A percentile compares a stretch with the other conserved stretches of the same genome.
Evolutionary conservation across 352 stramenopile genomes (phyloP).

Genomic region (Globisporangium carolinianum): DNA sequence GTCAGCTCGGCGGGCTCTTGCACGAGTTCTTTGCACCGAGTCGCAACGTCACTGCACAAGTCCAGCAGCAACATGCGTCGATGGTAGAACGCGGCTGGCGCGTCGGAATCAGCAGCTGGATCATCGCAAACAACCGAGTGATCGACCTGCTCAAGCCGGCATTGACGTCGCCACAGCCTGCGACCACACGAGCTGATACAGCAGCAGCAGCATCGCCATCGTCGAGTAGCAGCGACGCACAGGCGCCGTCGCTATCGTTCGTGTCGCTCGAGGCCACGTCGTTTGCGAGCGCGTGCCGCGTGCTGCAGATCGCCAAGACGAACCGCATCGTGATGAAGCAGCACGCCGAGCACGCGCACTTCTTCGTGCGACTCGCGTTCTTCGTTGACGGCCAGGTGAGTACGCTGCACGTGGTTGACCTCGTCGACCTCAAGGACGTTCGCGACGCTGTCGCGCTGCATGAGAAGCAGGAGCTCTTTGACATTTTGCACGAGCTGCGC

Average conservation of each 20-base stretch:
- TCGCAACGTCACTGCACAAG: neutral
- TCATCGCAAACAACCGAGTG: constrained; percentile 57
- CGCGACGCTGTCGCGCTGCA: constrained; percentile 28
- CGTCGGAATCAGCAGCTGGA: constrained; percentile 64
- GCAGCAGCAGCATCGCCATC: neutral
- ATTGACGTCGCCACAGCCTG: neutral
- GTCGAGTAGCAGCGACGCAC: neutral
- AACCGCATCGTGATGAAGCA: constrained; percentile 70
- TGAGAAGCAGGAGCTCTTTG: constrained; percentile 58
- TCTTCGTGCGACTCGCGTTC: constrained; percentile 65
- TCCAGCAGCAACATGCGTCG: constrained; percentile 1
- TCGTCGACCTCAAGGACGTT: constrained; percentile 60
- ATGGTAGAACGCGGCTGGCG: constrained; percentile 20
- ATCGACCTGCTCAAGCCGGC: constrained; percentile 43
- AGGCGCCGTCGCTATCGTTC: constrained; percentile 28
- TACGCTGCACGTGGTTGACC: constrained; percentile 55
- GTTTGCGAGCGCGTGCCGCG: constrained; percentile 35
- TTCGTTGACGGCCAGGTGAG: constrained; percentile 55
- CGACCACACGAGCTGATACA: neutral
- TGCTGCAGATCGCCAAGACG: constrained; percentile 63
- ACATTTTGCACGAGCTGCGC: constrained; percentile 43
- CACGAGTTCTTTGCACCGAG: constrained; percentile 30
- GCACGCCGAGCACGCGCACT: constrained; percentile 50
- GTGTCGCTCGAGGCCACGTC: constrained; percentile 42
- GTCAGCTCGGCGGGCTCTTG: constrained; percentile 47